Evolutionary conservation across 2,329 filamentous ascomycete species (phyloP).

Genomic region (Aquanectria penicillioides): DNA sequence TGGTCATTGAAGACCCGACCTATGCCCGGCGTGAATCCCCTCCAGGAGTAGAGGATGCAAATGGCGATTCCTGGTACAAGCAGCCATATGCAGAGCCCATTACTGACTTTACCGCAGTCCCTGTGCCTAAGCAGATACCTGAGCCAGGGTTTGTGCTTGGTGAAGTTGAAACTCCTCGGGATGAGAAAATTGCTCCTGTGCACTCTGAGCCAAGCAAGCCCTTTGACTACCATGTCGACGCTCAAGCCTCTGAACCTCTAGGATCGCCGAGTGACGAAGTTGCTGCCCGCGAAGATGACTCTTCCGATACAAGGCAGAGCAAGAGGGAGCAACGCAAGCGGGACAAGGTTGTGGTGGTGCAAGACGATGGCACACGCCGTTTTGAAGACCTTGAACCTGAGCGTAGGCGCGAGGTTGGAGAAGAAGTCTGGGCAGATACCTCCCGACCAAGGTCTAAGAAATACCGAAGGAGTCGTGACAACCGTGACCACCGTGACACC

Average conservation of each 20-base stretch:
- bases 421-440: constrained; percentile 41
- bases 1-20: constrained; percentile 73
- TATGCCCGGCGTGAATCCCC: constrained; percentile 73
- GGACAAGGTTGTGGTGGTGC: constrained; percentile 49
- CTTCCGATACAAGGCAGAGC: constrained; percentile 41
- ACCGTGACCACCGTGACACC: constrained; percentile 39
- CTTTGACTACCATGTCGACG: neutral
- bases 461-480: constrained; percentile 41
- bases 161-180: constrained; percentile 57
- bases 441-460: constrained; percentile 48
- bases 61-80: constrained; percentile 55
- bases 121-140: constrained; percentile 36
- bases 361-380: constrained; percentile 36
- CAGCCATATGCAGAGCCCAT: constrained; percentile 61
- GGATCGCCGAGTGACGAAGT: constrained; percentile 30
- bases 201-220: constrained; percentile 21
- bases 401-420: constrained; percentile 28
- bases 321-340: constrained; percentile 53
- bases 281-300: constrained; percentile 35
- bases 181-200: constrained; percentile 35
- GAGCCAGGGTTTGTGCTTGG: constrained; percentile 58
- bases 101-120: constrained; percentile 52
- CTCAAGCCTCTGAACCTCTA: constrained; percentile 8
- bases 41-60: constrained; percentile 64
- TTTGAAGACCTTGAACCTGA: constrained; percentile 29